Evolutionary conservation across 139 green algal species (phyloP).

Genomic region (Tetratostichococcus sp.): DNA sequence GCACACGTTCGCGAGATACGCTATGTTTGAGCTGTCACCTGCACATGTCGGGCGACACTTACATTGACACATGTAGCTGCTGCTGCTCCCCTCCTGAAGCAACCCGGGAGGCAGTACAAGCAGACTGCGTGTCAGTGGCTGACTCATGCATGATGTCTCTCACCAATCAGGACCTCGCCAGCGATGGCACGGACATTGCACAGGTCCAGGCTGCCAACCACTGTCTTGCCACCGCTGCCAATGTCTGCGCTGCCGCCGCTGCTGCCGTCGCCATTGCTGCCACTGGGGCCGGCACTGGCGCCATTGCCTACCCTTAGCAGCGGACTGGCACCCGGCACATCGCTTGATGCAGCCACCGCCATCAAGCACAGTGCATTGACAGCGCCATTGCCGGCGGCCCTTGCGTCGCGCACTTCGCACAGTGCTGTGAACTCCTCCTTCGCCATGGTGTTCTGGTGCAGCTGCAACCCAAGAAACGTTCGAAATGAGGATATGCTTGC

Average conservation of each 20-base stretch:
- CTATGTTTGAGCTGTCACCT: constrained; percentile 26
- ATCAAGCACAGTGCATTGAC: constrained; percentile 14
- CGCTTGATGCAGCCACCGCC: constrained; percentile 2
- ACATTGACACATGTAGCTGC: too few relatives aligned
- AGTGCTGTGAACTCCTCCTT: constrained; percentile 39
- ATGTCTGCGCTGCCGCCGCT: background rate
- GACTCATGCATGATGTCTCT: too few relatives aligned
- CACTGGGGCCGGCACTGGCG: background rate
- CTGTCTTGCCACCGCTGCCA: background rate
- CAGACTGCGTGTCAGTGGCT: background rate
- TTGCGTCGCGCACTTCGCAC: constrained; percentile 7
- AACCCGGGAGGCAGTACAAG: too few relatives aligned
- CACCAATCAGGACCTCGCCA: constrained; percentile 45
- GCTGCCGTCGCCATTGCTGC: background rate
- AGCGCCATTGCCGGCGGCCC: background rate
- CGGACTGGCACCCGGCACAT: background rate
- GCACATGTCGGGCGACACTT: too few relatives aligned
- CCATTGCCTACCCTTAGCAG: background rate
- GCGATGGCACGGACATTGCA: constrained; percentile 25
- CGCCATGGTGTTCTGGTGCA: constrained; percentile 44
- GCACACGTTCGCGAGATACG: constrained; percentile 55
- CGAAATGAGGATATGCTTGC: background rate
- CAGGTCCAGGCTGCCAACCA: constrained; percentile 46
- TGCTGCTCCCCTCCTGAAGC: too few relatives aligned
- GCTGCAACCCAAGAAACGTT: constrained; percentile 6